Evolutionary conservation across 805 yeast species (phyloP), one percentile per base, ranked within the genome.

Genomic region (Nematodospora valgi): DNA sequence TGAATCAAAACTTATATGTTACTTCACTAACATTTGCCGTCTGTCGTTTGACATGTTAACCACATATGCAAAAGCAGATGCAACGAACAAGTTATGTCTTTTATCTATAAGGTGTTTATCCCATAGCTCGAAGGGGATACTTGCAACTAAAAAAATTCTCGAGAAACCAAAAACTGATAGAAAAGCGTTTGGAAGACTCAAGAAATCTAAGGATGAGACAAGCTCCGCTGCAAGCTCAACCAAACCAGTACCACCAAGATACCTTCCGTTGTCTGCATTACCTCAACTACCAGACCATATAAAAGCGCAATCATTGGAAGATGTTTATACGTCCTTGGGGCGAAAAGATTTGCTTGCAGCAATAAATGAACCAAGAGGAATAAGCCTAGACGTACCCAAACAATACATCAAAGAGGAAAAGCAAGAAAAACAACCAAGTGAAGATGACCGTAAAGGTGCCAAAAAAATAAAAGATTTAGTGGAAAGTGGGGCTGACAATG

Each of bases 181-280:
- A 13, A 10, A 27, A 15, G 13, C 18, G 9, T 27, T 27, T 17
- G 10, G 14, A 10, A 27, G 32, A 15, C 5, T n/a, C n/a, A n/a
- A n/a, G n/a, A n/a, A n/a, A n/a, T n/a, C n/a, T n/a, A n/a, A n/a
- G n/a, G n/a, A n/a, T n/a, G n/a, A n/a, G n/a, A n/a, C n/a, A n/a
- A n/a, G n/a, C n/a, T n/a, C n/a, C n/a, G n/a, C n/a, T n/a, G n/a
- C n/a, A n/a, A n/a, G n/a, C n/a, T n/a, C n/a, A n/a, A n/a, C n/a
- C n/a, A n/a, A n/a, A n/a, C n/a, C n/a, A 23, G 20, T 15, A 27
- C 20, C 20, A 11, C 17, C 18, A 16, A 24, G 48, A 20, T 59
- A 47, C 38, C 43, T 64, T 14, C 52, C 66, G 2, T 55, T 59
- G 20, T 44, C 48, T 34, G 45, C 56, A 30, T 62, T 64, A 37